These are phyloP conservation scores for Mortierella sp. DNA, from an alignment of 371 early-diverging fungal genomes.

Conservation along the genomic window DNA sequence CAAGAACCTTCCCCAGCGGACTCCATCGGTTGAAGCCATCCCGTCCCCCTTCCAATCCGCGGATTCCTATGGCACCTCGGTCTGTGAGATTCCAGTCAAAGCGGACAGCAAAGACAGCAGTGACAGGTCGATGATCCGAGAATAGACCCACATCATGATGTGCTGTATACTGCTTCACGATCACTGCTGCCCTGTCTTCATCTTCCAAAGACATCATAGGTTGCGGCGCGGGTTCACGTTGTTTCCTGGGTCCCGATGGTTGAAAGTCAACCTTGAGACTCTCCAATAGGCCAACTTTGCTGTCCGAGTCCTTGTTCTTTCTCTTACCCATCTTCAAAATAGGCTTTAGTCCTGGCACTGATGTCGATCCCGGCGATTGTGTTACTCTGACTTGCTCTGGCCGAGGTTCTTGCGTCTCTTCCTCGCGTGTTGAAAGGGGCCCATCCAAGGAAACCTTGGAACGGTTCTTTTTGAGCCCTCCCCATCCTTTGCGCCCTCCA, in stretches of 20 bases:
- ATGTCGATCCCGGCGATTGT: neutral
- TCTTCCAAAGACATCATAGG: slow-evolving; percentile 32
- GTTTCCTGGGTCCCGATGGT: slow-evolving; percentile 1
- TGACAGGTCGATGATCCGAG: slow-evolving; percentile 70
- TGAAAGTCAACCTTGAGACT: slow-evolving; percentile 26
- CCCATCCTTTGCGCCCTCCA: slow-evolving; percentile 20
- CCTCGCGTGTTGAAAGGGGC: neutral
- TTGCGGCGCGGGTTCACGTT: neutral
- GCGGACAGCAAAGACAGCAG: slow-evolving; percentile 64
- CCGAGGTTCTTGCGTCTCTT: neutral
- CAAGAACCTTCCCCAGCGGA: slow-evolving; percentile 33
- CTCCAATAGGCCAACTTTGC: slow-evolving; percentile 30
- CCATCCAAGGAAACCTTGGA: neutral
- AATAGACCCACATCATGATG: slow-evolving; percentile 51
- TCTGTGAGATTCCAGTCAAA: slow-evolving; percentile 59
- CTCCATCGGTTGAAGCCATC: slow-evolving; percentile 26
- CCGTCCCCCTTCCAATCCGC: neutral
- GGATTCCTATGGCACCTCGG: slow-evolving; percentile 25
- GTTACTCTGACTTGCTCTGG: neutral
- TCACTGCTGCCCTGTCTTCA: slow-evolving; percentile 34
- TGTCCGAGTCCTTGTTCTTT: slow-evolving; percentile 9
- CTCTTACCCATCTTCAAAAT: slow-evolving; percentile 17
- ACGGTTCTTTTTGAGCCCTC: slow-evolving; percentile 21
- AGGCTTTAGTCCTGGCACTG: slow-evolving; percentile 2
- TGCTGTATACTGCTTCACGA: slow-evolving; percentile 52